Base-by-base conservation (phyloP, 768 basidiomycete species). In the Leucocoprinus leucothites region DNA sequence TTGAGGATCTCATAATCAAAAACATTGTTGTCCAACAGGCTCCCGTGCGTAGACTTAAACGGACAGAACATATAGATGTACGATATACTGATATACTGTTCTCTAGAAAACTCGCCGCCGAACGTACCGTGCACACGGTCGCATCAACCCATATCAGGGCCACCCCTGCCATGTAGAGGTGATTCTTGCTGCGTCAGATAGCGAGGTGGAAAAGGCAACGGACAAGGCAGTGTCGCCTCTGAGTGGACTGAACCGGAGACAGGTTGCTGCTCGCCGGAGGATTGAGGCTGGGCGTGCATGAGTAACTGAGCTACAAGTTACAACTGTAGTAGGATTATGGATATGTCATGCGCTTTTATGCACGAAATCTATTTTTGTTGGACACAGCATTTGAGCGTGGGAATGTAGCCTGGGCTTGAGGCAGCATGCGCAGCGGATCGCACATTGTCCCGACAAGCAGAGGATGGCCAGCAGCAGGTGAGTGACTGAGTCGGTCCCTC, bases 1-100 rank as follows among this genome's bases (percentile, higher is more conserved):
- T 92, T 58, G 96, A 98, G 65, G 94, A 95, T 59, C 87, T 99
- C 53, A 63, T 74, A 70, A 95, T 98, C 84, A 94, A 89, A 80
- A 96, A 88, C 83, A 97, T 98, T 63, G 92, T 91, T 63, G 95
- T 99, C 49, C 89, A 99, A 74, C 97, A 99, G 79, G 97, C 97
- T 63, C 97, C 97, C 60, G 91, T 93, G 79, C 57, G 91, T 84
- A 42, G 47, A 14, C 40, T 36, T 11, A 38, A 3, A n/a, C 38
- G 4, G 16, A n/a, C 16, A 11, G 3, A 38, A 3, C 16, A n/a
- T n/a, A n/a, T n/a, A n/a, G n/a, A n/a, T n/a, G n/a, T n/a, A n/a
- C n/a, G n/a, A n/a, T 38, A 38, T n/a, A 31, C 38, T 11, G 38
- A 38, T 38, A 38, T 38, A 11, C 7, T 43, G 28, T 54, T n/a